Evolutionary conservation across 805 yeast species (phyloP).

Genomic region (Limtongia smithiae): DNA sequence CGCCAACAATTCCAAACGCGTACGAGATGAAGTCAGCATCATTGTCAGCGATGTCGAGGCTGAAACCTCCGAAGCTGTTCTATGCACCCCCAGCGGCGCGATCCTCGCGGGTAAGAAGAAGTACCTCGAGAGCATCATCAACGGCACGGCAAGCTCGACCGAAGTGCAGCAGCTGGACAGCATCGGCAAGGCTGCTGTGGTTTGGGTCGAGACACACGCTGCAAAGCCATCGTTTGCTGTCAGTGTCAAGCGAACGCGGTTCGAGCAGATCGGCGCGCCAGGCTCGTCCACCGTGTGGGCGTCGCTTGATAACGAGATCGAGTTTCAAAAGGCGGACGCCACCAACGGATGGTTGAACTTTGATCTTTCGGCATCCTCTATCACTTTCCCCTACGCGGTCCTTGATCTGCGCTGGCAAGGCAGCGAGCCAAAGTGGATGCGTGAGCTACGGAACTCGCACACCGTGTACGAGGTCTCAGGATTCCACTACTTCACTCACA

Average conservation of each 20-base stretch:
- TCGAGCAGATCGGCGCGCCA: constrained; percentile 23
- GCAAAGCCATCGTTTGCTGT: constrained; percentile 20
- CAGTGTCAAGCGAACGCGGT: constrained; percentile 19
- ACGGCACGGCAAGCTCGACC: constrained; percentile 13
- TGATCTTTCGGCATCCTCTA: constrained; percentile 5
- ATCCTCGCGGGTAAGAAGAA: constrained; percentile 19
- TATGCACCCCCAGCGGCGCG: constrained; percentile 27
- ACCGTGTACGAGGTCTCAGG: constrained; percentile 47
- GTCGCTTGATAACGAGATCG: constrained; percentile 34
- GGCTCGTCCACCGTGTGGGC: constrained; percentile 38
- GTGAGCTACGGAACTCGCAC: constrained; percentile 46
- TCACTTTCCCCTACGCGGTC: constrained; percentile 48
- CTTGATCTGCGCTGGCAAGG: constrained; percentile 49
- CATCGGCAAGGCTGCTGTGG: constrained; percentile 21
- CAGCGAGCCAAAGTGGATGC: constrained; percentile 40
- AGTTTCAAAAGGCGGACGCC: constrained; percentile 8
- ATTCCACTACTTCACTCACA: constrained; percentile 40
- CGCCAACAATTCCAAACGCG: constrained; percentile 1
- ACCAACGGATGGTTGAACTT: constrained; percentile 22
- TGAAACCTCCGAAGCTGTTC: constrained; percentile 23
- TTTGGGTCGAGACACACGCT: constrained; percentile 13
- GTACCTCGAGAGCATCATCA: constrained; percentile 25
- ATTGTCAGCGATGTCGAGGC: constrained; percentile 18
- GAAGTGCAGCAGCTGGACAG: constrained; percentile 25
- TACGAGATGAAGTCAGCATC: constrained; percentile 10